Base-by-base conservation (phyloP, 495 filamentous ascomycete species). In the Neurospora tetraspora region DNA sequence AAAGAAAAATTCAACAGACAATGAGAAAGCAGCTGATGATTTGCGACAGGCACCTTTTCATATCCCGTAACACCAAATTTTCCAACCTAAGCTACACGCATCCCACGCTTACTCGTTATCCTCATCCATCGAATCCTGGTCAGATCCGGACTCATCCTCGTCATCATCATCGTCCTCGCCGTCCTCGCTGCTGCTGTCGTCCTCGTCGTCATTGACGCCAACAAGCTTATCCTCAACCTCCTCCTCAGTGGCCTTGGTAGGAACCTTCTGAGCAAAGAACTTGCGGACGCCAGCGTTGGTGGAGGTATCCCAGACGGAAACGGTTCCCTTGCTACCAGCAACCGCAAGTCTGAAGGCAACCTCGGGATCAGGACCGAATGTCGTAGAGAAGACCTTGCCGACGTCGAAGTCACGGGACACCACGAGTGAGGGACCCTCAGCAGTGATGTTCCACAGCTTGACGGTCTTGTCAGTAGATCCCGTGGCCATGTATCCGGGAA, bases 221-320 rank as follows among this genome's bases (percentile, higher is more conserved):
- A 97, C 87, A 45, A 93, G 83, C 68, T 91, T 88, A 81, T 99
- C 96, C 82, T 91, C 86, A 16, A 90, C 88, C 40, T 91, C 88
- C n/a, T 84, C 88, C 12, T 88, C 87, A 18, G 38, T 68, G 9
- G 40, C 20, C 74, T 77, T 78, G 72, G 72, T 77, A 65, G 85
- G 84, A 72, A 97, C 84, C 71, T 91, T 88, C 70, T 87, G 88
- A 14, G 90, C 93, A 83, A 99, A 99, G 10, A 90, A 89, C 72
- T 91, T 86, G 72, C 96, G 88, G n/a, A 99, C 94, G 18, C 93
- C 92, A 4, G 85, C 88, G 82, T 98, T 98, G 11, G 96, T 98
- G 75, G 91, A 94, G 4, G 96, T 97, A 81, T 99, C 96, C 96
- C 96, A 99, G 38, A 99, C 87, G 76, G 95, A 92, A 74, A 97